Conservation (phyloP, 2,329 filamentous ascomycete species). For the Penicillium griseofulvum region DNA sequence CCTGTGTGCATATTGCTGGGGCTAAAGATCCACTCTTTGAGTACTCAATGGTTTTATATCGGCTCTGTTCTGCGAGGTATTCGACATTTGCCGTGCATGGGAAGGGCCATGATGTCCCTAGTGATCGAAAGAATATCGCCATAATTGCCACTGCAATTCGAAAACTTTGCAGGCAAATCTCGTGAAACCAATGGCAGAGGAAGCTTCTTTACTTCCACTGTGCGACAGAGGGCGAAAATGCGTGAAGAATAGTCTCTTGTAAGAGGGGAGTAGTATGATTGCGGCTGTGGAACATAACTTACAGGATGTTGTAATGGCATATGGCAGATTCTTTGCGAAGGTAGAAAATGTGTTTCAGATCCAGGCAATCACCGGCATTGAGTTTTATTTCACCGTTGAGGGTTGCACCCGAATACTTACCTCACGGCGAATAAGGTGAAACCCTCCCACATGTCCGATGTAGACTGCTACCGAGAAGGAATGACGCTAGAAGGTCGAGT, state of each 20-base stretch:
- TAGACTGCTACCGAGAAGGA: background rate
- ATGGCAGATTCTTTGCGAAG: background rate
- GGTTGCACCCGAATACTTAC: conserved; percentile 10
- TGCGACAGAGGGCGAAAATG: background rate
- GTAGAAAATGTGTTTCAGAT: conserved; percentile 1
- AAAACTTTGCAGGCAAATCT: conserved; percentile 16
- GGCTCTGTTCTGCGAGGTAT: conserved; percentile 20
- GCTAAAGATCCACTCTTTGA: conserved; percentile 25
- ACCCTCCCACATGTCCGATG: background rate
- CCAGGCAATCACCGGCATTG: background rate
- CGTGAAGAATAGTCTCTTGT: background rate
- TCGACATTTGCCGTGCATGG: conserved; percentile 27
- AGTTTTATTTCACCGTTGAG: conserved; percentile 2
- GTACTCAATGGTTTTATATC: conserved; percentile 26
- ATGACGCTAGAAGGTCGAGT: background rate
- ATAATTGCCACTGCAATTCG: conserved; percentile 25
- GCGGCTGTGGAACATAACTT: background rate
- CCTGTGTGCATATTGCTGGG: conserved; percentile 27
- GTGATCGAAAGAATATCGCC: conserved; percentile 25
- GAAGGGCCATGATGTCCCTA: conserved; percentile 29
- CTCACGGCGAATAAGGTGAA: background rate
- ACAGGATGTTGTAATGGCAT: background rate
- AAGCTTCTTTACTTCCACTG: background rate
- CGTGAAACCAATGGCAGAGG: background rate
- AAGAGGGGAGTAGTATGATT: background rate